phyloP scores from a whole-genome alignment of 768 basidiomycete genomes.

The Amanita rimosa region DNA sequence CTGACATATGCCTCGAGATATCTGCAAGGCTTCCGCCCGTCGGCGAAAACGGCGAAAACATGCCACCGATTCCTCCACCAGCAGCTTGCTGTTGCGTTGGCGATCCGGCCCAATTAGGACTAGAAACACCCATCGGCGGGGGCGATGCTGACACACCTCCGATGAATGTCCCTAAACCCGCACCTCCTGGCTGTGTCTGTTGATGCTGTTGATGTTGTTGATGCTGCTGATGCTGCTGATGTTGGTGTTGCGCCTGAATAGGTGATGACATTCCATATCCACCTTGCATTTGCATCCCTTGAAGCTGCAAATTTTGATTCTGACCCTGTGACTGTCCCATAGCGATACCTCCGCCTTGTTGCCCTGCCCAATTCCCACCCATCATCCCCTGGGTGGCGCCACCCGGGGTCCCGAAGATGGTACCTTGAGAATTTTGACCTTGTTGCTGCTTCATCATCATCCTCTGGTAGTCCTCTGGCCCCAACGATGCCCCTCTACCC shows the following conservation, averaged over 20 bases:
- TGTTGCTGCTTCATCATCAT: slow-evolving; percentile 33
- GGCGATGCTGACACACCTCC: slow-evolving; percentile 4
- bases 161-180: slow-evolving; percentile 3
- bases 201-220: slow-evolving; percentile 6
- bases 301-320: slow-evolving; percentile 15
- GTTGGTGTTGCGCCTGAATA: slow-evolving; percentile 4
- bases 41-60: slow-evolving; percentile 14
- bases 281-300: slow-evolving; percentile 17
- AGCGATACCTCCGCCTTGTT: slow-evolving; percentile 6
- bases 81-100: neutral
- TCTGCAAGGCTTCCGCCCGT: slow-evolving; percentile 19
- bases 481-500: slow-evolving; percentile 23
- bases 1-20: slow-evolving; percentile 36
- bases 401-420: slow-evolving; percentile 4
- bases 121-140: slow-evolving; percentile 4
- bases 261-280: slow-evolving; percentile 8
- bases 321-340: slow-evolving; percentile 17
- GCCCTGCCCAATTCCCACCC: slow-evolving; percentile 21
- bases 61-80: neutral
- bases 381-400: slow-evolving; percentile 19
- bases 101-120: slow-evolving; percentile 2
- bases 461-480: slow-evolving; percentile 47
- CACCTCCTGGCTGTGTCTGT: slow-evolving; percentile 8
- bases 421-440: slow-evolving; percentile 14
- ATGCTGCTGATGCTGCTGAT: slow-evolving; percentile 4